phyloP scores from a whole-genome alignment of 2,329 filamentous ascomycete species.

The Diaporthe sp. region DNA sequence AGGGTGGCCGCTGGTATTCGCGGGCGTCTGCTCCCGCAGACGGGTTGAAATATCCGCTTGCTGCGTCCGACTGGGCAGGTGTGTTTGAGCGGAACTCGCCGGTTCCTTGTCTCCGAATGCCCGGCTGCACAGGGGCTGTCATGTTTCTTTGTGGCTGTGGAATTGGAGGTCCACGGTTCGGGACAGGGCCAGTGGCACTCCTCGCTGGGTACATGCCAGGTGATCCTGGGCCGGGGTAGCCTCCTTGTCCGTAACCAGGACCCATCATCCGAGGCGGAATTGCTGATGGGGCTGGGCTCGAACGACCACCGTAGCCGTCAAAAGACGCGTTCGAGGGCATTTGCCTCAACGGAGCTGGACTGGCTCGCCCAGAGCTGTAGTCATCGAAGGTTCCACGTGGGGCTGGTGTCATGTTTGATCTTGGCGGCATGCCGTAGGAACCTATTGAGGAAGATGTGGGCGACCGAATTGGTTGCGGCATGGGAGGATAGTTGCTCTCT shows the following conservation, averaged over 20 bases:
- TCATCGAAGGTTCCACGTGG: slow-evolving; percentile 38
- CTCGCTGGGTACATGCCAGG: slow-evolving; percentile 41
- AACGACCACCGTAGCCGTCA: slow-evolving; percentile 44
- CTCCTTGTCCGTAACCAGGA: slow-evolving; percentile 25
- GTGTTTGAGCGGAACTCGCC: slow-evolving; percentile 25
- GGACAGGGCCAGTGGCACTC: slow-evolving; percentile 48
- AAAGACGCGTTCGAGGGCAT: slow-evolving; percentile 35
- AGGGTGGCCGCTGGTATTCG: slow-evolving; percentile 21
- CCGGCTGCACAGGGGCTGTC: slow-evolving; percentile 47
- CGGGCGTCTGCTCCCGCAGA: slow-evolving; percentile 8
- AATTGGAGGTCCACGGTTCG: slow-evolving; percentile 40
- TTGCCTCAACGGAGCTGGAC: slow-evolving; percentile 32
- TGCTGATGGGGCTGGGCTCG: slow-evolving; percentile 48
- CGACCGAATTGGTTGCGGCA: slow-evolving; percentile 46
- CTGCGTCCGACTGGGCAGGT: slow-evolving; percentile 8
- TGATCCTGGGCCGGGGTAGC: slow-evolving; percentile 17
- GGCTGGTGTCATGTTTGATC: slow-evolving; percentile 36
- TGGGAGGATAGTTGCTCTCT: slow-evolving; percentile 43
- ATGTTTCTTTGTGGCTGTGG: slow-evolving; percentile 49
- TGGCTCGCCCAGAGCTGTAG: slow-evolving; percentile 35
- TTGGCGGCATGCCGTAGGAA: slow-evolving; percentile 40
- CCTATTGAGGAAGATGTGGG: slow-evolving; percentile 39
- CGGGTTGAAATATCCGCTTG: slow-evolving; percentile 21
- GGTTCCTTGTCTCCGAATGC: slow-evolving; percentile 19
- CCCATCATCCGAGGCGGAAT: slow-evolving; percentile 41